These are phyloP conservation scores for Emericellopsis terricola DNA, from an alignment of 495 filamentous ascomycete genomes.

Conservation along the genomic window DNA sequence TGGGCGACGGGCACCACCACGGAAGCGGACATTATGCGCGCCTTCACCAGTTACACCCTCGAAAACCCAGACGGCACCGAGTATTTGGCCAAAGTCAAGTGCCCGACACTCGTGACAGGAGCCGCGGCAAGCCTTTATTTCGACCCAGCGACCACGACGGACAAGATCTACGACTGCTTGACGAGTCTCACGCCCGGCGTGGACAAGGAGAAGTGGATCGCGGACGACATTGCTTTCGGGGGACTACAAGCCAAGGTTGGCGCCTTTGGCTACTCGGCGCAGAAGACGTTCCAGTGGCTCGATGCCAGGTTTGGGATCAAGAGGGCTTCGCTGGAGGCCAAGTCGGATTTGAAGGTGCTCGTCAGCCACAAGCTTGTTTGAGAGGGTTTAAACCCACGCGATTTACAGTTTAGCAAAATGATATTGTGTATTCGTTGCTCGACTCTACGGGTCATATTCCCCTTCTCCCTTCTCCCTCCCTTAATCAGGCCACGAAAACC, in stretches of 20 bases:
- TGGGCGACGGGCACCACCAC: slow-evolving; percentile 8
- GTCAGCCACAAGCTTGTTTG: too few species aligned
- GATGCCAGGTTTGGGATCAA: slow-evolving; percentile 7
- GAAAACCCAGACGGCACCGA: neutral
- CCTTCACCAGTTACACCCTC: slow-evolving; percentile 7
- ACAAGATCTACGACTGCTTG: slow-evolving; percentile 1
- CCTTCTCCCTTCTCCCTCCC: too few species aligned
- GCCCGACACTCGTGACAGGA: slow-evolving; percentile 9
- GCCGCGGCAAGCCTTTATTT: slow-evolving; percentile 3
- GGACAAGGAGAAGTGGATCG: slow-evolving; percentile 7
- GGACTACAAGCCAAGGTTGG: slow-evolving; percentile 10
- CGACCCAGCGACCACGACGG: slow-evolving; percentile 4
- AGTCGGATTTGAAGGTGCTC: too few species aligned
- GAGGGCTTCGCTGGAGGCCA: slow-evolving; percentile 1
- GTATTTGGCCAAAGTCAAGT: slow-evolving; percentile 5
- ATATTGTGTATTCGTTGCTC: too few species aligned
- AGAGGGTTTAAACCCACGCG: too few species aligned
- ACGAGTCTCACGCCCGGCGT: slow-evolving; percentile 2
- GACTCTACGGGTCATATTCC: too few species aligned
- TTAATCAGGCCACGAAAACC: too few species aligned
- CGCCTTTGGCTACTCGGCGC: slow-evolving; percentile 4
- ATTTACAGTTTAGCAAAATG: too few species aligned
- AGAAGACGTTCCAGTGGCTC: slow-evolving; percentile 6
- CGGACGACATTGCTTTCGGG: slow-evolving; percentile 4
- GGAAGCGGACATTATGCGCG: slow-evolving; percentile 9